Percentiles rank a stretch among this genome's conserved stretches.
phyloP scores from a whole-genome alignment of 202 grass and related monocot genomes.

The Saccharum hybrid region DNA sequence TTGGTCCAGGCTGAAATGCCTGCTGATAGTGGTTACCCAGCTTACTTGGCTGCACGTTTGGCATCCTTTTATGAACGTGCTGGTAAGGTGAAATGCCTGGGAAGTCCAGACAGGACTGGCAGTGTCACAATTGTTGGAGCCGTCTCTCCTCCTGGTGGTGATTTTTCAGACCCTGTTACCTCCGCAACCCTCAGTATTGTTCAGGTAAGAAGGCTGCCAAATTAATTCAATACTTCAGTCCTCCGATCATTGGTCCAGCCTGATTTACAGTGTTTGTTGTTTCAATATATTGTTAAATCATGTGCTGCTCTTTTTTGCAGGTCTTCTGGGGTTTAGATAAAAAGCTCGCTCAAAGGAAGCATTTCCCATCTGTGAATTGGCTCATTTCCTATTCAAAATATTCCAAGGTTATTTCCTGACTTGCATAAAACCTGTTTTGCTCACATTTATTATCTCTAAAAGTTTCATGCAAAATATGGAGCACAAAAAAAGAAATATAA shows the following conservation, averaged over 20 bases:
- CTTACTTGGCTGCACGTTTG: conserved; percentile 93
- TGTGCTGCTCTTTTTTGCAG: conserved; percentile 53
- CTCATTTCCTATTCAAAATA: conserved; percentile 99
- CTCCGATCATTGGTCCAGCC: neutral
- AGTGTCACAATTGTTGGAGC: conserved; percentile 90
- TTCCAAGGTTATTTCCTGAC: conserved; percentile 65
- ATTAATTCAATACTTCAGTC: neutral
- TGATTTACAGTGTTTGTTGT: neutral
- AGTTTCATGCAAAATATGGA: conserved; percentile 9
- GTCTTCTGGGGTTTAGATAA: conserved; percentile 99
- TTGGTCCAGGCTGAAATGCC: conserved; percentile 93
- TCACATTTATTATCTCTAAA: neutral
- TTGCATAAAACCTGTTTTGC: conserved; percentile 1
- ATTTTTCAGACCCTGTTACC: conserved; percentile 87
- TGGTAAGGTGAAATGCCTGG: conserved; percentile 83
- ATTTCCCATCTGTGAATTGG: conserved; percentile 99
- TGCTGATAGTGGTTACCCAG: conserved; percentile 99
- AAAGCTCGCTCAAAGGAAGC: conserved; percentile 98
- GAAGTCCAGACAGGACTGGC: conserved; percentile 68
- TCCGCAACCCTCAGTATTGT: conserved; percentile 90
- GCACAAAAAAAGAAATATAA: neutral
- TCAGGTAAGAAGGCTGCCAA: conserved; percentile 39
- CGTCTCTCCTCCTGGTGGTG: conserved; percentile 84
- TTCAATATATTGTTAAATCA: conserved; percentile 15
- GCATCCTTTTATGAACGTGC: conserved; percentile 99